Base-by-base conservation (phyloP, 345 rosid species). In the Brassica carinata region DNA sequence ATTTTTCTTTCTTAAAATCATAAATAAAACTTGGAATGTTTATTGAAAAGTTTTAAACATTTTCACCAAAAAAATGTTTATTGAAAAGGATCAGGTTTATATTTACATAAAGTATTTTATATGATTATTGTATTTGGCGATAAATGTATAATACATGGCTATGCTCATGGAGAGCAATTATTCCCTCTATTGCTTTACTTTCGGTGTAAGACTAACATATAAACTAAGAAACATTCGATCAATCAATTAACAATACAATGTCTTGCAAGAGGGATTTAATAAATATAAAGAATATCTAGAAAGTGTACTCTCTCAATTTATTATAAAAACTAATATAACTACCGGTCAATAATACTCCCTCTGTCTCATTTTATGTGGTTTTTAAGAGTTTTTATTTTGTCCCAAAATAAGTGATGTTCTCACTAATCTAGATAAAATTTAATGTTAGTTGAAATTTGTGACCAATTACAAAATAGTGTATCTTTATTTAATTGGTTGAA, bases 121-220 rank as follows among this genome's bases (percentile, higher is more conserved):
- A 23, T 29, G 18, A 26, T 57, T 23, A 66, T 2, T 40, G 31
- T 29, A 15, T 17, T 64, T 3, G 74, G 18, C 26, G 30, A 62
- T 31, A 17, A 13, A 15, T 69, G 34, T 69, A 48, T 63, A 19
- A 64, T n/a, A 48, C 64, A 19, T 33, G 29, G 67, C 0, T 59
- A 64, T 17, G 59, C 33, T 64, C 59, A 66, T 57, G 19, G 68
- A 14, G 51, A 57, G 9, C 82, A 65, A 72, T 78, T n/a, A 72
- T 78, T 64, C 71, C 33, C n/a, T 53, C 19, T 53, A 6, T 55
- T 17, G 26, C 77, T 72, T 65, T 65, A 72, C 82, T 72, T 72
- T 65, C 34, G n/a, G 15, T 72, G 13, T 36, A 78, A 40, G 67
- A 72, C 80, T 69, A 72, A 14, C 34, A 72, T 55, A 64, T 33